A percentile compares a stretch with the other conserved stretches of the same genome.
phyloP scores from a whole-genome alignment of 768 basidiomycete genomes.

The Galerina sulciceps region DNA sequence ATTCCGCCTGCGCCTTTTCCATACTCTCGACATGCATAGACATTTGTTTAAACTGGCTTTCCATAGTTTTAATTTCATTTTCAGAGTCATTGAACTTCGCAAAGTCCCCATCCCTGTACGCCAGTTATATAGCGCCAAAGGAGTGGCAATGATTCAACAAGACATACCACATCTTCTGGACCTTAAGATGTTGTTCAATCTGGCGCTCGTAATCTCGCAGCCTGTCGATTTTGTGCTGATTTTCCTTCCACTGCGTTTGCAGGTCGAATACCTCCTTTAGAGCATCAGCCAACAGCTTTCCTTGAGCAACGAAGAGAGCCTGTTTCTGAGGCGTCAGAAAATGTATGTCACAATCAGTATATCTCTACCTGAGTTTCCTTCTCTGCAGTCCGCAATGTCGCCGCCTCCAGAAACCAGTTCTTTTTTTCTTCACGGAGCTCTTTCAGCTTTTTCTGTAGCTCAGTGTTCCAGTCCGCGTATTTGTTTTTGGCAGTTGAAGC shows the following conservation, averaged over 20 bases:
- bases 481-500: constrained; percentile 75
- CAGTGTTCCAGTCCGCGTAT: constrained; percentile 83
- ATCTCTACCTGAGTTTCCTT: constrained; percentile 66
- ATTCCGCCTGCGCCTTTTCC: constrained; percentile 52
- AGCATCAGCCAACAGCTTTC: constrained; percentile 70
- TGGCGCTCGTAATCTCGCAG: constrained; percentile 86
- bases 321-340: constrained; percentile 26
- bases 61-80: constrained; percentile 59
- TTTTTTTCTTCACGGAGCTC: constrained; percentile 82
- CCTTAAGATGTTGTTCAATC: constrained; percentile 78
- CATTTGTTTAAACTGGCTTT: constrained; percentile 67
- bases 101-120: constrained; percentile 73
- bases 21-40: constrained; percentile 64
- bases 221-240: constrained; percentile 79
- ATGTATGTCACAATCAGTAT: background rate
- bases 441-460: constrained; percentile 77
- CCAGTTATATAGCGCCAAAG: background rate
- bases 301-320: constrained; percentile 74
- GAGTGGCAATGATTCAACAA: background rate
- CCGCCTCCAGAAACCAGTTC: constrained; percentile 73
- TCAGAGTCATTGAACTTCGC: constrained; percentile 68
- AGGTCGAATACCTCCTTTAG: constrained; percentile 71
- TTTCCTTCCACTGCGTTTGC: constrained; percentile 77
- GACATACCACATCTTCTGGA: constrained; percentile 78
- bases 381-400: constrained; percentile 67